phyloP scores from a whole-genome alignment of 225 moss, liverwort and hornwort species.

The Rhytidiadelphus loreus region DNA sequence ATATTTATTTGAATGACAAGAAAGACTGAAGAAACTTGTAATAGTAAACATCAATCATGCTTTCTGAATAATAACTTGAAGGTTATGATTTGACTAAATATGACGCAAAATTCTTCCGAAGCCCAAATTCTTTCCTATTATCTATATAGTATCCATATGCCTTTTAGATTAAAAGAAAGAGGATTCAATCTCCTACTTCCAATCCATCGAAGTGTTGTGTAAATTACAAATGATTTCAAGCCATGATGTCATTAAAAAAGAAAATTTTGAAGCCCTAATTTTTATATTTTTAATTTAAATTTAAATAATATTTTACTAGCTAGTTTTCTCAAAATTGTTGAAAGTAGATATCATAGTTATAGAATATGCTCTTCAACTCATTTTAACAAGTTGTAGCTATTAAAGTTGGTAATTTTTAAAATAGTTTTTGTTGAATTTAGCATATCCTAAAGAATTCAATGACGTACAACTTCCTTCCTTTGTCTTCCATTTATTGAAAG shows the following conservation, averaged over 20 bases:
- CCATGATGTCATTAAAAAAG: not conserved
- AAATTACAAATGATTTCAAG: not conserved
- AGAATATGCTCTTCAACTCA: not conserved
- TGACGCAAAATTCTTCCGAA: not conserved
- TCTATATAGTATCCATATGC: not conserved
- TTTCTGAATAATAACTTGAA: not conserved
- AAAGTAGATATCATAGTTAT: not conserved
- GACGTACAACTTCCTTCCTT: not conserved
- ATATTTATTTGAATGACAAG: not conserved
- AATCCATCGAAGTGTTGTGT: accelerated
- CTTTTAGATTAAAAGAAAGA: not conserved
- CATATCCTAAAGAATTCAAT: not conserved
- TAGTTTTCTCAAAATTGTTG: not conserved
- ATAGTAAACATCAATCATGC: not conserved
- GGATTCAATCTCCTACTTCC: not conserved
- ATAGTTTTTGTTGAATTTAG: not conserved
- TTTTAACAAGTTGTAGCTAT: not conserved
- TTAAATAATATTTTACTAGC: no score
- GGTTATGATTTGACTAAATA: not conserved
- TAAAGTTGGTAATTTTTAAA: not conserved
- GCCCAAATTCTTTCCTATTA: not conserved
- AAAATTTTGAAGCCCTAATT: not conserved
- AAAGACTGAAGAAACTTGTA: not conserved
- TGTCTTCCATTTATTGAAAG: not conserved
- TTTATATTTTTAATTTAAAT: no score